phyloP scores from a whole-genome alignment of 2,329 filamentous ascomycete species.

The Drechslera avenae region DNA sequence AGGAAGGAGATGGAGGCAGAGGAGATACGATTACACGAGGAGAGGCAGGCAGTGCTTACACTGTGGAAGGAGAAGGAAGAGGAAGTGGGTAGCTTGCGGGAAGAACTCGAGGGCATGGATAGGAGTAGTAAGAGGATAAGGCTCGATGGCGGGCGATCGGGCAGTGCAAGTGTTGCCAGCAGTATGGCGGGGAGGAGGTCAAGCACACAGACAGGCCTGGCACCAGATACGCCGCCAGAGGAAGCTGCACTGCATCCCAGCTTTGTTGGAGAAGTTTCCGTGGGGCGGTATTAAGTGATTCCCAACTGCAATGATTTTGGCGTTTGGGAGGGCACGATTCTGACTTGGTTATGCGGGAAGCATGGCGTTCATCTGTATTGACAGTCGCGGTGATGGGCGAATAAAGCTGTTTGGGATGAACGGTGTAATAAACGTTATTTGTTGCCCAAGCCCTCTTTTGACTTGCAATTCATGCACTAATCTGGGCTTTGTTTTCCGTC shows the following conservation, averaged over 20 bases:
- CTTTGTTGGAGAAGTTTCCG: conserved; percentile 28
- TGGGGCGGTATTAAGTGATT: conserved; percentile 15
- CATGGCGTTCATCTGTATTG: conserved; percentile 5
- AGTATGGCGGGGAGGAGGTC: conserved; percentile 14
- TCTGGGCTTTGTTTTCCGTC: neutral
- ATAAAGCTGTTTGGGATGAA: neutral
- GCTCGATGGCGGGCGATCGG: conserved; percentile 19
- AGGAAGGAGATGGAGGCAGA: conserved; percentile 24
- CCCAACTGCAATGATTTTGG: neutral
- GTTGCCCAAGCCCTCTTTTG: neutral
- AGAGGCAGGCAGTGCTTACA: conserved; percentile 26
- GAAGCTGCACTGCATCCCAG: conserved; percentile 29
- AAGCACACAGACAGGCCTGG: conserved; percentile 18
- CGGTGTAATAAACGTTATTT: neutral
- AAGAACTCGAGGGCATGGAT: conserved; percentile 29
- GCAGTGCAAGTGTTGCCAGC: conserved; percentile 17
- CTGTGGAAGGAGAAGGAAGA: conserved; percentile 33
- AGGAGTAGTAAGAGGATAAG: conserved; percentile 28
- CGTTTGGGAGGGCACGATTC: conserved; percentile 3
- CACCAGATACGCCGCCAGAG: conserved; percentile 31
- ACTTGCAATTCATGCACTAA: too few relatives aligned
- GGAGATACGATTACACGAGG: conserved; percentile 22
- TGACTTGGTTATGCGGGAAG: conserved; percentile 1
- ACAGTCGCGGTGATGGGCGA: too few relatives aligned
- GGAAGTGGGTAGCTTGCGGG: conserved; percentile 22